Conservation (phyloP, 352 stramenopile species). For the Achlya hypogyna region DNA sequence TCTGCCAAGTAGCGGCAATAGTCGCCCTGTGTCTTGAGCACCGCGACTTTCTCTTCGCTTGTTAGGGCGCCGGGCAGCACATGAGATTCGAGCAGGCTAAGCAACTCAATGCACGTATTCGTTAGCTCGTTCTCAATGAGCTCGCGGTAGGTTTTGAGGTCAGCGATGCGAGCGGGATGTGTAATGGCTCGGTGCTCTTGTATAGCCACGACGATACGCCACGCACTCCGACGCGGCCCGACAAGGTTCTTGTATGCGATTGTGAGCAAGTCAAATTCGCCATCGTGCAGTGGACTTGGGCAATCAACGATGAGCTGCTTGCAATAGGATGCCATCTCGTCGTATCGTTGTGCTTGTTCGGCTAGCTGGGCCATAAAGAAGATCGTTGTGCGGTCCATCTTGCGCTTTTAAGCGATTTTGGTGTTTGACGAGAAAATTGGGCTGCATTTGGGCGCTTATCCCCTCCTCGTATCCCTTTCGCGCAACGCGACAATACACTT, state of each 20-base stretch:
- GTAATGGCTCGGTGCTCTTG: neutral
- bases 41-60: conserved; percentile 13
- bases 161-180: neutral
- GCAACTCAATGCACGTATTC: conserved; percentile 16
- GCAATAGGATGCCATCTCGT: conserved; percentile 24
- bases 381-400: neutral
- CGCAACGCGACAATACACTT: no score
- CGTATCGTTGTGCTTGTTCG: conserved; percentile 19
- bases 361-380: conserved; percentile 18
- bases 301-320: conserved; percentile 15
- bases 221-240: conserved; percentile 20
- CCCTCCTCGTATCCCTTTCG: no score
- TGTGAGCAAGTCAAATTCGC: conserved; percentile 28
- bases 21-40: conserved; percentile 22
- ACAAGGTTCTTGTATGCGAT: conserved; percentile 31
- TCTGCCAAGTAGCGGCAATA: conserved; percentile 23
- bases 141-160: conserved; percentile 20
- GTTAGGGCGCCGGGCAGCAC: conserved; percentile 3
- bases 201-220: conserved; percentile 25
- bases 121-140: conserved; percentile 25
- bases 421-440: no score
- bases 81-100: neutral
- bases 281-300: conserved; percentile 23
- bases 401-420: no score
- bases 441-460: no score